Conservation (phyloP, 2,329 filamentous ascomycete species). For the Penicillium sp. region DNA sequence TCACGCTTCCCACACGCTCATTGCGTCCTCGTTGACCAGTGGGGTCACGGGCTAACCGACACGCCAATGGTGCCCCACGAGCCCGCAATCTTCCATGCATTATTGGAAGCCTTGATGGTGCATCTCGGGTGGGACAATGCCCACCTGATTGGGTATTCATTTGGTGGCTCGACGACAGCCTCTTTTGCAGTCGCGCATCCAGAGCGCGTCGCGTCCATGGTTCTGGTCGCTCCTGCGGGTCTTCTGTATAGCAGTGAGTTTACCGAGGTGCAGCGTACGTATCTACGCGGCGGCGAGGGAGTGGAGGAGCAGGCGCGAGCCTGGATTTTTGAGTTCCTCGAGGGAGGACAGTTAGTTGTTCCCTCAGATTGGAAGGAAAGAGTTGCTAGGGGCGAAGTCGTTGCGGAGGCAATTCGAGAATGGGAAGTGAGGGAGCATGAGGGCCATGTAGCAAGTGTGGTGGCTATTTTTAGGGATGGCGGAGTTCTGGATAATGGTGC, state of each 20-base stretch:
- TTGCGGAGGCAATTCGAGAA: constrained; percentile 52
- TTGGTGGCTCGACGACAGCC: constrained; percentile 50
- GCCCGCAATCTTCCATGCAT: constrained; percentile 47
- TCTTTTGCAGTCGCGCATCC: constrained; percentile 44
- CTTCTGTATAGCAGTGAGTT: constrained; percentile 40
- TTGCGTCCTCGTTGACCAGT: constrained; percentile 54
- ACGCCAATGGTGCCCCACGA: constrained; percentile 52
- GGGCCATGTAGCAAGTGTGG: constrained; percentile 52
- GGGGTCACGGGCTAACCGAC: constrained; percentile 58
- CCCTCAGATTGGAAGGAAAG: constrained; percentile 52
- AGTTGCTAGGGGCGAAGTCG: constrained; percentile 48
- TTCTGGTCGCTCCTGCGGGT: constrained; percentile 55
- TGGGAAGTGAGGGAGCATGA: constrained; percentile 55
- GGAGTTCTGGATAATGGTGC: constrained; percentile 46
- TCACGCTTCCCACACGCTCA: constrained; percentile 42
- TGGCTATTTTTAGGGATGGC: constrained; percentile 53
- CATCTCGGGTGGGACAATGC: constrained; percentile 48
- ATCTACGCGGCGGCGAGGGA: constrained; percentile 28
- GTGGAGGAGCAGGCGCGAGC: constrained; percentile 39
- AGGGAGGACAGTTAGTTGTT: constrained; percentile 49
- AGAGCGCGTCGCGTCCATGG: constrained; percentile 39
- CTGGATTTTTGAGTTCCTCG: constrained; percentile 48
- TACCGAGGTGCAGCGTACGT: constrained; percentile 22
- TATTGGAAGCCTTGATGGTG: constrained; percentile 47
- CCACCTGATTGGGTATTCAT: constrained; percentile 56